A percentile compares a stretch with the other conserved stretches of the same genome.
Conservation (phyloP, 306 rosid species). For the Sechiopsis laciniata region DNA sequence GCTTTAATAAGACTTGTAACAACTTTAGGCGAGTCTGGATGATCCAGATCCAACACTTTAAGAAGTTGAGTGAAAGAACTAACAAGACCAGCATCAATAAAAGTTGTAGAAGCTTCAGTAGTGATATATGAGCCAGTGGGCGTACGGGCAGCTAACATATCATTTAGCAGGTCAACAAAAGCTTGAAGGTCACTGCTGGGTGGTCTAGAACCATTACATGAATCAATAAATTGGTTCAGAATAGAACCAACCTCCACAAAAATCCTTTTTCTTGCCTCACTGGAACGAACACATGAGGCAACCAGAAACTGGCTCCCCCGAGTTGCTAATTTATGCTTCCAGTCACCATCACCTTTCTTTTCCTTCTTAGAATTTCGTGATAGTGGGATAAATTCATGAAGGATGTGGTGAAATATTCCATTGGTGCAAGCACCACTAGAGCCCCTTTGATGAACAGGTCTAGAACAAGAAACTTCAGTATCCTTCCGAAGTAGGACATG, state of each 20-base stretch:
- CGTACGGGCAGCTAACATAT: conserved; percentile 78
- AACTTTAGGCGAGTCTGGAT: conserved; percentile 80
- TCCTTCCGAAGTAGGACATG: conserved; percentile 84
- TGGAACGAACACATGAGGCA: conserved; percentile 87
- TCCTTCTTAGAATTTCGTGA: conserved; percentile 66
- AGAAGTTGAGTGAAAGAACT: conserved; percentile 61
- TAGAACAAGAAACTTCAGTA: conserved; percentile 62
- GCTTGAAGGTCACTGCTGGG: conserved; percentile 64
- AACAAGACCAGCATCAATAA: conserved; percentile 79
- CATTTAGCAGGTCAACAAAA: conserved; percentile 78
- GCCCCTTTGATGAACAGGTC: conserved; percentile 50
- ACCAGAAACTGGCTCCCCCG: conserved; percentile 86
- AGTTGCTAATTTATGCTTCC: conserved; percentile 95
- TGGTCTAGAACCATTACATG: conserved; percentile 50
- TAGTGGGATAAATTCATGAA: conserved; percentile 64
- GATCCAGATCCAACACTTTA: conserved; percentile 83
- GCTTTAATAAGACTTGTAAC: conserved; percentile 79
- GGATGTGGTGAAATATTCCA: conserved; percentile 79
- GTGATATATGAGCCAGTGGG: conserved; percentile 80
- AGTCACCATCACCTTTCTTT: conserved; percentile 79
- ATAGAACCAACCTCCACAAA: conserved; percentile 64
- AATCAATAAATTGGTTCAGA: conserved; percentile 63
- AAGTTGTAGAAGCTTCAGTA: conserved; percentile 77
- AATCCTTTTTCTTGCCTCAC: conserved; percentile 87
- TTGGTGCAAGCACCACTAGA: conserved; percentile 39